Base-by-base conservation (phyloP, 345 rosid genomes). In the Pelargonium nanum region DNA sequence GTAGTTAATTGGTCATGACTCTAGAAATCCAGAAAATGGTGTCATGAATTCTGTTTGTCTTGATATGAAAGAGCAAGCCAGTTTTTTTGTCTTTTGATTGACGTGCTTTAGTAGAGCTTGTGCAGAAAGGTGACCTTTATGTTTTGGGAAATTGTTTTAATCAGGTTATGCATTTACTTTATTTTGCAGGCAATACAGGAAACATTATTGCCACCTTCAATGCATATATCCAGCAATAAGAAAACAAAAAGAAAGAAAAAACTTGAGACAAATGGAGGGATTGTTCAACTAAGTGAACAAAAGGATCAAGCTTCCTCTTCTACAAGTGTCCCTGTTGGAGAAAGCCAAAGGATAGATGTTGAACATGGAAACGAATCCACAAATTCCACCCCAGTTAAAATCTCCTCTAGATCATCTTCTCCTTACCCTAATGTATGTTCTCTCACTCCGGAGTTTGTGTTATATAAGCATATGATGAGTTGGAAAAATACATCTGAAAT, bases 171-270 rank as follows among this genome's bases (percentile, higher is more conserved):
- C 24, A 6, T 25, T 4, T 53, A 26, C 25, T 15, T 25, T 44
- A 5, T 28, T 60, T 75, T 60, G 65, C 78, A 88, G 98, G 93
- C 75, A 6, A 85, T 85, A 65, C 98, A 89, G 69, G 87, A 83
- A 60, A 78, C 66, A 63, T 85, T 85, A 67, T 72, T 89, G 84
- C 96, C 98, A 6, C 88, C 93, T 72, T 60, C 86, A 58, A 80
- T 82, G 10, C 92, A 85, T 70, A 82, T 92, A 67, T 50, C 53
- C 5, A 75, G 71, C 9, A 63, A 67, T 69, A 74, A 80, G 68
- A 84, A 72, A 63, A 72, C 55, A 20, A 74, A 74, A 60, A 55
- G 60, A 55, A 66, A 80, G 51, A 63, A 63, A 58, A 40, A 71
- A 68, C 19, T 73, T 5, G 78, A 70, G 61, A 61, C 59, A 5